A percentile compares a stretch with the other conserved stretches of the same genome.
phyloP scores from a whole-genome alignment of 257 asterid genomes.

The Knoxia roxburghii region DNA sequence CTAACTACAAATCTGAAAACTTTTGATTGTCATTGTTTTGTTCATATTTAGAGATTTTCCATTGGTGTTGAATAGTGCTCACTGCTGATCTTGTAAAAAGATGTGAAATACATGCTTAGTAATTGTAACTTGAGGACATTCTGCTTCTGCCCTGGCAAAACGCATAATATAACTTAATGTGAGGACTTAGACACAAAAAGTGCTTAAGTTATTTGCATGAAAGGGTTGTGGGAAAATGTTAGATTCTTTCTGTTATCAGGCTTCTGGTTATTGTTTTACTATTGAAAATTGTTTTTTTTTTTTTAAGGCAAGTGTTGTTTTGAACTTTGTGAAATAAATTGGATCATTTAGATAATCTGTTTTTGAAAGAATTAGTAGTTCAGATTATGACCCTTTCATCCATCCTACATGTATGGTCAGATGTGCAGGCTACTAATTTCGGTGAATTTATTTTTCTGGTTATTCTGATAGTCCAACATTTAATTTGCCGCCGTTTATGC shows the following conservation, averaged over 20 bases:
- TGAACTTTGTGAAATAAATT: background rate
- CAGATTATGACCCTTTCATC: background rate
- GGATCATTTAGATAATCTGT: background rate
- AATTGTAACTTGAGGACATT: background rate
- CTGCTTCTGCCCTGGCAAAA: background rate
- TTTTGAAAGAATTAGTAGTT: background rate
- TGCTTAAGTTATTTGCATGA: background rate
- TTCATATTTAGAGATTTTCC: background rate
- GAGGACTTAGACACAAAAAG: background rate
- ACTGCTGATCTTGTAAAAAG: background rate
- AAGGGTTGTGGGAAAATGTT: background rate
- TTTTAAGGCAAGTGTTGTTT: background rate
- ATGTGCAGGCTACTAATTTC: background rate
- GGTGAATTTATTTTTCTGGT: background rate
- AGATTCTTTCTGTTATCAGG: background rate
- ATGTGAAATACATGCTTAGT: background rate
- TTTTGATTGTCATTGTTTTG: background rate
- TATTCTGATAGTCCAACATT: background rate
- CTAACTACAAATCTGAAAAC: background rate
- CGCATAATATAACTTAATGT: background rate
- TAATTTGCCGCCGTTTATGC: background rate
- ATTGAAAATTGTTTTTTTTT: too few species aligned
- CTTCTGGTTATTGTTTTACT: background rate
- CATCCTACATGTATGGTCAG: background rate
- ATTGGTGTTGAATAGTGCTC: background rate